Percentiles rank a stretch among this genome's conserved stretches.
Evolutionary conservation across 164 flowering plant genomes (phyloP).

Genomic region (Annona squamosa): DNA sequence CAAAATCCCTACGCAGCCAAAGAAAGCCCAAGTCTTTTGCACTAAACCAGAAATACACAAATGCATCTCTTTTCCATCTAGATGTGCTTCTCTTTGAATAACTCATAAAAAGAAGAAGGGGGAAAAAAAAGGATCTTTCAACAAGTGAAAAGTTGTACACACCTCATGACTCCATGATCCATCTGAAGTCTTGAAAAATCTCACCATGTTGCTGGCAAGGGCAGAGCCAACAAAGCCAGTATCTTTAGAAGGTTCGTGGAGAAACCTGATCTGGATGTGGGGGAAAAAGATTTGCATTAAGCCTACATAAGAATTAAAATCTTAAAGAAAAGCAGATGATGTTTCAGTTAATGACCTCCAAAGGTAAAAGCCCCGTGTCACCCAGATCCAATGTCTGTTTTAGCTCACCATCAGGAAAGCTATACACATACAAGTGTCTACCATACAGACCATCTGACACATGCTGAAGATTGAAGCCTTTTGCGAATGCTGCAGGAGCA

Average conservation of each 20-base stretch:
- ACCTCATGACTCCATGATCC: conserved; percentile 96
- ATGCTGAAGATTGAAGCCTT: conserved; percentile 82
- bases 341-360: conserved; percentile 51
- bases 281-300: not conserved
- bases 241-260: conserved; percentile 86
- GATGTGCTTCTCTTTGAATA: no score
- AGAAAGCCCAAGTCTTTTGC: no score
- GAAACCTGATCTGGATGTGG: conserved; percentile 64
- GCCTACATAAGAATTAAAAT: not conserved
- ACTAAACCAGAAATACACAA: no score
- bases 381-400: conserved; percentile 95
- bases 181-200: conserved; percentile 74
- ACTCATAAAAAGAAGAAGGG: no score
- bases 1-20: no score
- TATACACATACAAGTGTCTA: conserved; percentile 76
- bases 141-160: not conserved
- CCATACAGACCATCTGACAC: conserved; percentile 92
- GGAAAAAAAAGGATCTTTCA: no score
- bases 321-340: not conserved
- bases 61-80: no score
- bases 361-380: conserved; percentile 68
- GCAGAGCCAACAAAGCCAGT: conserved; percentile 97
- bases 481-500: conserved; percentile 87
- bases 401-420: conserved; percentile 93
- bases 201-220: conserved; percentile 83